Base-by-base conservation (phyloP, 306 rosid genomes). In the Astragalus membranaceus region DNA sequence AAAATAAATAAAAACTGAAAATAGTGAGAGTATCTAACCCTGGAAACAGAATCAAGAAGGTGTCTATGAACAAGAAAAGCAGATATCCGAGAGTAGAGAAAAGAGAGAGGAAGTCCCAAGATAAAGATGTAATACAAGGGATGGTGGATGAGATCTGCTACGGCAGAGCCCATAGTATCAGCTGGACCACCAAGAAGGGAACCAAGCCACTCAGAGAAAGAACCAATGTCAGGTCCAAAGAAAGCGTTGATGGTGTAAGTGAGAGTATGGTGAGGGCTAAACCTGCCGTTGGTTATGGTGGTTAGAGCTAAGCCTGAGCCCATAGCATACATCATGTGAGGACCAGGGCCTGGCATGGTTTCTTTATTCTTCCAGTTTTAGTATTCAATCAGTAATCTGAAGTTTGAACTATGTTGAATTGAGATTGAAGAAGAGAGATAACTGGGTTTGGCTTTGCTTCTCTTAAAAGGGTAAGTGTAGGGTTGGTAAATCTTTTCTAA, bases 161-260 rank as follows among this genome's bases (percentile, higher is more conserved):
- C 59, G 3, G 70, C 48, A 56, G 89, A 86, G 39, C 81, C 92
- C 1, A 81, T 23, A 10, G 52, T 4, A 10, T 41, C 13, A 47
- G 69, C 72, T 36, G 75, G 9, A 23, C 81, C 83, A 15, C 86
- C 87, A 8, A 81, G 2, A 52, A 68, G 29, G 29, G 95, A 82
- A 41, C 72, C 80, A 5, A 92, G 88, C 98, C 96, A 89, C 6
- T 89, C 87, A 4, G 89, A 70, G 89, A 92, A 92, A 75, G 96
- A 89, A 69, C 98, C 96, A 75, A 92, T 81, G 70, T 89, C 98
- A 6, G 98, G 98, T 56, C 92, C 96, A 71, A 92, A 92, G 89
- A 92, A 92, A 62, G 98, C 77, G 75, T 92, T 92, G 78, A 88
- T 0, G 44, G 91, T 65, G 84, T 88, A 92, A 51, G 78, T 23